These are phyloP conservation scores for Lipomyces yamadae DNA, from an alignment of 805 yeast species.

Conservation along the genomic window DNA sequence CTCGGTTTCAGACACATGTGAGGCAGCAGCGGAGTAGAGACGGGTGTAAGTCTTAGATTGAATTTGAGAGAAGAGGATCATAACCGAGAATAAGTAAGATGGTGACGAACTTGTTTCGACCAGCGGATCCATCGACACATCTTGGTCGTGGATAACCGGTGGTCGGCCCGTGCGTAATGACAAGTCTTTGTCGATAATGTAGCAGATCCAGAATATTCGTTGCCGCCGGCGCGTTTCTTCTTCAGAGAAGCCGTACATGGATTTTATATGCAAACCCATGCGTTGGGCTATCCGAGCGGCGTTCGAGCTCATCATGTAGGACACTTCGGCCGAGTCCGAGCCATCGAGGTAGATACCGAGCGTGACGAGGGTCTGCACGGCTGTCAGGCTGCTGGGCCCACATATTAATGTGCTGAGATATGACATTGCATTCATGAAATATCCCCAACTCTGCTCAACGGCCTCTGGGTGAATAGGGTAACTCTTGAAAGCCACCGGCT, in stretches of 20 bases:
- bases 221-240: slow-evolving; percentile 27
- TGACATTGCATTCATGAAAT: slow-evolving; percentile 26
- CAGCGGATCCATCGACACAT: slow-evolving; percentile 17
- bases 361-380: slow-evolving; percentile 31
- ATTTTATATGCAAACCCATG: slow-evolving; percentile 37
- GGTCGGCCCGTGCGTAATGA: slow-evolving; percentile 38
- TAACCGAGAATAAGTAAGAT: slow-evolving; percentile 6
- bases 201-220: slow-evolving; percentile 38
- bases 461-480: slow-evolving; percentile 1
- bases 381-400: slow-evolving; percentile 24
- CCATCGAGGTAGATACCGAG: slow-evolving; percentile 30
- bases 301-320: slow-evolving; percentile 23
- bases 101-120: slow-evolving; percentile 2
- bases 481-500: not conserved
- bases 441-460: slow-evolving; percentile 17
- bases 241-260: slow-evolving; percentile 23
- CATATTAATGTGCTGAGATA: slow-evolving; percentile 19
- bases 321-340: slow-evolving; percentile 22
- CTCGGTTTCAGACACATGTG: slow-evolving; percentile 26
- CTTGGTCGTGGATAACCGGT: slow-evolving; percentile 32
- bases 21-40: slow-evolving; percentile 32
- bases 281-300: slow-evolving; percentile 38
- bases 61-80: slow-evolving; percentile 22
- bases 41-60: slow-evolving; percentile 32
- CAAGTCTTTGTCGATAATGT: slow-evolving; percentile 32